Conservation (phyloP, 495 filamentous ascomycete species). For the Podospora tetraspora region DNA sequence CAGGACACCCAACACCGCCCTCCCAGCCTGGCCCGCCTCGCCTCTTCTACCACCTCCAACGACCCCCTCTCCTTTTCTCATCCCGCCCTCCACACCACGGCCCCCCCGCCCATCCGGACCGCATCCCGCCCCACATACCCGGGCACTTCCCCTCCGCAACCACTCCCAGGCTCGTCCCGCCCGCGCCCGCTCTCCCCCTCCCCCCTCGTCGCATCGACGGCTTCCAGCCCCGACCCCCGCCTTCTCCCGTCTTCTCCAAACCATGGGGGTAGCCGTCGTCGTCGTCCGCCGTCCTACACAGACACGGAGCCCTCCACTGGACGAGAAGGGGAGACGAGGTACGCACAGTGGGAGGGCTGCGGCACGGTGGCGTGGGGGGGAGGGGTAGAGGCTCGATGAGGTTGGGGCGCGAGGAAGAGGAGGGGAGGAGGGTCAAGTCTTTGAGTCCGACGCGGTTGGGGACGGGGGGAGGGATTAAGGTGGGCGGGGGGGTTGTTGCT, state of each 20-base stretch:
- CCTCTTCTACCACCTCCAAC: conserved; percentile 7
- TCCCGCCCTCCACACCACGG: conserved; percentile 31
- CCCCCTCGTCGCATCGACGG: conserved; percentile 4
- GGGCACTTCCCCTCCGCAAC: not conserved
- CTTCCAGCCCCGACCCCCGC: conserved; percentile 22
- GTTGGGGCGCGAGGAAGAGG: not conserved
- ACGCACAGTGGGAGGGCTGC: conserved; percentile 31
- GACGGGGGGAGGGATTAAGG: conserved; percentile 20
- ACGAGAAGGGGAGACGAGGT: conserved; percentile 34
- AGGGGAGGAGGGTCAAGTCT: not conserved
- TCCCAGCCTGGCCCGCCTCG: conserved; percentile 15
- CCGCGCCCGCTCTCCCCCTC: conserved; percentile 3
- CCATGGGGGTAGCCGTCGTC: not conserved
- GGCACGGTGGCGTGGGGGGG: not conserved
- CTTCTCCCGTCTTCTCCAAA: conserved; percentile 6
- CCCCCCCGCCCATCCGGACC: conserved; percentile 55
- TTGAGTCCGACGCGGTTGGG: not conserved
- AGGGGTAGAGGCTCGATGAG: not conserved
- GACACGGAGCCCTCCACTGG: conserved; percentile 44
- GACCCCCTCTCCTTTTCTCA: conserved; percentile 24
- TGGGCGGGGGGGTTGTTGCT: conserved; percentile 30
- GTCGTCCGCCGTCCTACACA: conserved; percentile 31
- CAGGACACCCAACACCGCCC: conserved; percentile 8
- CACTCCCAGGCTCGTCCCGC: too few relatives aligned
- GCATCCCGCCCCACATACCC: not conserved